phyloP scores from a whole-genome alignment of 345 rosid genomes.

The Hibiscus mutabilis region DNA sequence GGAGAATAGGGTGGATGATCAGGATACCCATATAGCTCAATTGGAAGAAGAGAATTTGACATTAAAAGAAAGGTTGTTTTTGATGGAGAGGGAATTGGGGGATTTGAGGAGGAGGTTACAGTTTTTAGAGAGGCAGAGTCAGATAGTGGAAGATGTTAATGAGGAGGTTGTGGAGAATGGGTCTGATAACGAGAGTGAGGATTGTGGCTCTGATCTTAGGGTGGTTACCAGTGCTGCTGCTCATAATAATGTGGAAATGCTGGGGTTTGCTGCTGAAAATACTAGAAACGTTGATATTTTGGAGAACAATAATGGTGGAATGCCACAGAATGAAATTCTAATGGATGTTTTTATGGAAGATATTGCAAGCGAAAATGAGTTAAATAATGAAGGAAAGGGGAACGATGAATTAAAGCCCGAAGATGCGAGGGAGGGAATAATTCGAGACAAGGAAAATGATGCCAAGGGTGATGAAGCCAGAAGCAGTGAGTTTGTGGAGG shows the following conservation, averaged over 20 bases:
- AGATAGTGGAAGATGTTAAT: constrained; percentile 44
- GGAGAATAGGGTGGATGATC: constrained; percentile 95
- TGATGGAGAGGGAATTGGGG: constrained; percentile 86
- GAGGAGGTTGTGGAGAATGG: constrained; percentile 65
- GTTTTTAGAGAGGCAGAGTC: constrained; percentile 66
- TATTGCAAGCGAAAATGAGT: not conserved
- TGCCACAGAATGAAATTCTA: not conserved
- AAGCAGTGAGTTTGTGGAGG: not conserved
- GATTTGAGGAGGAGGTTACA: constrained; percentile 85
- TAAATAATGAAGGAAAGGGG: not conserved
- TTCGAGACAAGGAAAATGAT: not conserved
- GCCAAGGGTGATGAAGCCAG: not conserved
- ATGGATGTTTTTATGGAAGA: constrained; percentile 35
- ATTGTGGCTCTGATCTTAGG: constrained; percentile 51
- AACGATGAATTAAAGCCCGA: not conserved
- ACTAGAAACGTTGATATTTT: constrained; percentile 17
- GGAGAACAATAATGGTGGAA: constrained; percentile 16
- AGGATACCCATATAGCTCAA: constrained; percentile 82
- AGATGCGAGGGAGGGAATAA: not conserved
- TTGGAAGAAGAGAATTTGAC: constrained; percentile 94
- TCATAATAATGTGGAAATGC: constrained; percentile 9
- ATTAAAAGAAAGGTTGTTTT: constrained; percentile 75
- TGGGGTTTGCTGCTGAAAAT: constrained; percentile 11
- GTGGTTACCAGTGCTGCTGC: constrained; percentile 14
- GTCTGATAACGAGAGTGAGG: constrained; percentile 62